Evolutionary conservation across 192 early-diverging fungal species (phyloP), one percentile per base, ranked within the genome.

Genomic region (Paraglomus brasilianum): DNA sequence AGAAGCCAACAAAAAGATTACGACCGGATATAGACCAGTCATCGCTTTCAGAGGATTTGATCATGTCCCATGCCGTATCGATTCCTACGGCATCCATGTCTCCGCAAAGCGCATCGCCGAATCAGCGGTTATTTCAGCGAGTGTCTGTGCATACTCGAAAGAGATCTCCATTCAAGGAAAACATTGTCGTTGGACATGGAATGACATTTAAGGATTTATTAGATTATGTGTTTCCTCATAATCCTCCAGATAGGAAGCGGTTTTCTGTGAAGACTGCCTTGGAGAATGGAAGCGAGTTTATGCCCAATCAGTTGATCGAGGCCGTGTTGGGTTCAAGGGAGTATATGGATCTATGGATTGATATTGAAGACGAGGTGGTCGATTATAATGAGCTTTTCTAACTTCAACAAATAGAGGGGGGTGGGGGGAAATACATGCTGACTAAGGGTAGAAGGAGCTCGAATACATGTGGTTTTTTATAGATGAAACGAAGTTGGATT

Each of bases 381-480:
- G 30, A 63, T 45, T 63, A 63, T 47, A 45, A 63, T 63, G 61
- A 63, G 36, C 61, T 63, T 19, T 63, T 63, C 36, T 56, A 30
- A 56, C 3, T 30, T 30, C 30, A 30, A 2, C 30, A 30, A 30
- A 30, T 30, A 30, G 30, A 30, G 30, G 30, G 30, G 30, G 30
- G 30, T 3, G 30, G 30, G 30, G n/a, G n/a, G n/a, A n/a, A n/a
- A 30, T 30, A 30, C 30, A 3, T 30, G 30, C 30, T 30, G 30
- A 3, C 30, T 30, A 30, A 30, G 3, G 1, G 30, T 3, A 1
- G 30, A 30, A 30, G 30, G 3, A 30, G 30, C 30, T 30, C 30
- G 30, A 30, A 30, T 30, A 30, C 30, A 2, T 30, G 30, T 30
- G 3, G 30, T 30, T 30, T 30, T 30, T 30, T 30, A 30, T 30